phyloP scores from a whole-genome alignment of 495 filamentous ascomycete species.

The Lichenothelia convexa region DNA sequence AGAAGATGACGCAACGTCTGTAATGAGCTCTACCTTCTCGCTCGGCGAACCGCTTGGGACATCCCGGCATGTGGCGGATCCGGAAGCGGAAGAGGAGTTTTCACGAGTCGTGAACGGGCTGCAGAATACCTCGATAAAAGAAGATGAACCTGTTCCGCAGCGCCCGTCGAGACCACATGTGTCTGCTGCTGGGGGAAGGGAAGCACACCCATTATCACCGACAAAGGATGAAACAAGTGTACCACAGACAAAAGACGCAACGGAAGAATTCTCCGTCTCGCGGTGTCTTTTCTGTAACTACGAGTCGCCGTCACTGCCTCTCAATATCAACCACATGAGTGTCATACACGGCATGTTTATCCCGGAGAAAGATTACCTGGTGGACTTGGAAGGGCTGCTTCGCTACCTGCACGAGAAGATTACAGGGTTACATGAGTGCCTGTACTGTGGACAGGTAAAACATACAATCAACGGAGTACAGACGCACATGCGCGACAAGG shows the following conservation, averaged over 20 bases:
- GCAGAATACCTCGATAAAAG: constrained; percentile 51
- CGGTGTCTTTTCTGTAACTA: constrained; percentile 85
- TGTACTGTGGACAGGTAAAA: constrained; percentile 67
- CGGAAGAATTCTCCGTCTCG: constrained; percentile 27
- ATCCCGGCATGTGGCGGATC: constrained; percentile 31
- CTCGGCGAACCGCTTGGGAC: constrained; percentile 59
- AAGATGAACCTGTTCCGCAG: constrained; percentile 30
- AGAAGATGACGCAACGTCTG: constrained; percentile 54
- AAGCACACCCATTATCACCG: constrained; percentile 22
- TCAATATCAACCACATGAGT: constrained; percentile 77
- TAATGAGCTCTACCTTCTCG: constrained; percentile 82
- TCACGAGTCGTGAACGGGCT: constrained; percentile 59
- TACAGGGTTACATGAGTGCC: constrained; percentile 54
- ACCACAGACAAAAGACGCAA: constrained; percentile 1
- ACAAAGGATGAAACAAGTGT: constrained; percentile 1
- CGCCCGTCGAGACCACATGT: constrained; percentile 38
- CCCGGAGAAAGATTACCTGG: constrained; percentile 66
- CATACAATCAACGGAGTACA: constrained; percentile 57
- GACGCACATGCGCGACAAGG: constrained; percentile 92
- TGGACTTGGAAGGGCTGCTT: constrained; percentile 64
- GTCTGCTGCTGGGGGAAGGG: constrained; percentile 27
- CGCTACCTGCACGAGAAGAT: constrained; percentile 60
- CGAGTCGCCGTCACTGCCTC: constrained; percentile 45
- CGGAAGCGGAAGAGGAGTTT: constrained; percentile 55
- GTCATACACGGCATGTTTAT: constrained; percentile 92